These are phyloP conservation scores for Teratosphaeria pseudoeucalypti DNA, from an alignment of 2,329 filamentous ascomycete species.

Conservation along the genomic window DNA sequence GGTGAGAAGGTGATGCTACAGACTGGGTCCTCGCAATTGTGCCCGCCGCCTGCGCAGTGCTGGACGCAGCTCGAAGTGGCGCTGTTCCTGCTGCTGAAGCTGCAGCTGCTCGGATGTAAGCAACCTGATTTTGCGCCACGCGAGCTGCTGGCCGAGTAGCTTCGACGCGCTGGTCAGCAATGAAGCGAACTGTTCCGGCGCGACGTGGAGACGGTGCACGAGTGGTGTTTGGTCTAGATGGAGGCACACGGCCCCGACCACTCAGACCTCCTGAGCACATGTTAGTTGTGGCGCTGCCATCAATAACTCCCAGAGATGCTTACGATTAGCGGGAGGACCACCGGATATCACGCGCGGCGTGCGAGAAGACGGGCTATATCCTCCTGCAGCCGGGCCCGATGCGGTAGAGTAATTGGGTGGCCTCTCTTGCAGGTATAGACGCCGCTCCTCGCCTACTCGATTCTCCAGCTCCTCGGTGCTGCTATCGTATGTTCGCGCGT, in stretches of 20 bases:
- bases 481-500: not conserved
- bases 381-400: not conserved
- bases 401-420: conserved; percentile 1
- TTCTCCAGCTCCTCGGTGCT: not conserved
- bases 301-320: not conserved
- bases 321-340: not conserved
- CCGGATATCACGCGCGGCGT: not conserved
- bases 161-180: not conserved
- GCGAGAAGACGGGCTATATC: not conserved
- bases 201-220: conserved; percentile 4
- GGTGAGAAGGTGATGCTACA: not conserved
- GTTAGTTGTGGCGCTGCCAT: not conserved
- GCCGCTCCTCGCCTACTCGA: conserved; percentile 3
- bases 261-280: not conserved
- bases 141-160: not conserved
- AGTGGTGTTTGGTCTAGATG: not conserved
- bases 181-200: conserved; percentile 3
- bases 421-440: conserved; percentile 1
- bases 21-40: not conserved
- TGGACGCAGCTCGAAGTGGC: not conserved
- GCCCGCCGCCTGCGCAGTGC: not conserved
- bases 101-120: not conserved
- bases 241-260: not conserved
- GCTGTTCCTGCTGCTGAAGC: not conserved
- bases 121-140: not conserved